Evolutionary conservation across 805 yeast species (phyloP).

Genomic region (Dipodascus geniculatus): DNA sequence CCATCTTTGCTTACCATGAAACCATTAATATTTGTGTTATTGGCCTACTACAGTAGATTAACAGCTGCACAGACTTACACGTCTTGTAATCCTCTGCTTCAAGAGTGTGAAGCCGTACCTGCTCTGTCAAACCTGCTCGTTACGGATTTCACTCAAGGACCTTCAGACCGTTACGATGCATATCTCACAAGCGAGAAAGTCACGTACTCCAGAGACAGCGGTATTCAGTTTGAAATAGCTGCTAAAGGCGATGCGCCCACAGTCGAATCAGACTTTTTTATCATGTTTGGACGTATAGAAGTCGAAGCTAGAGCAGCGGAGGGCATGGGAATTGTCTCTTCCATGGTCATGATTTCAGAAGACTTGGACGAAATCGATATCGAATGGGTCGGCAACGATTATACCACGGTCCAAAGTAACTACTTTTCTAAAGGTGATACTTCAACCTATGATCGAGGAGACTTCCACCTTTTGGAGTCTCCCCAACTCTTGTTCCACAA

Average conservation of each 20-base stretch:
- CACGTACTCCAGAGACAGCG: constrained; percentile 36
- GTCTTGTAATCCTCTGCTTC: constrained; percentile 35
- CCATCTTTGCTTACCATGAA: background rate
- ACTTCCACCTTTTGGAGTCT: constrained; percentile 43
- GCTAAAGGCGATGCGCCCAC: constrained; percentile 70
- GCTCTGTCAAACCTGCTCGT: constrained; percentile 50
- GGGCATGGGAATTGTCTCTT: constrained; percentile 72
- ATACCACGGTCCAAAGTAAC: constrained; percentile 55
- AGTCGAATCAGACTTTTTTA: constrained; percentile 62
- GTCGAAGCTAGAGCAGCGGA: constrained; percentile 61
- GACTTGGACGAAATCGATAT: constrained; percentile 83
- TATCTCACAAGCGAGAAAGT: constrained; percentile 24
- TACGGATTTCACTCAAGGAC: constrained; percentile 37
- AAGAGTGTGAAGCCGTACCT: constrained; percentile 35
- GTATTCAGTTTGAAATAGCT: constrained; percentile 47
- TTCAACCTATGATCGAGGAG: constrained; percentile 70
- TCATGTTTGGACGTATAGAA: constrained; percentile 83
- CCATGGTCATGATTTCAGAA: constrained; percentile 71
- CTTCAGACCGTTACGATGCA: constrained; percentile 32
- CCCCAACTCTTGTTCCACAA: constrained; percentile 58
- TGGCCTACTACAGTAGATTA: constrained; percentile 1
- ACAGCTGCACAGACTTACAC: constrained; percentile 21
- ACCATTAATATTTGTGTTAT: constrained; percentile 19
- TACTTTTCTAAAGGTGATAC: constrained; percentile 75
- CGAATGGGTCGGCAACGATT: constrained; percentile 80